Base-by-base conservation (phyloP, 768 basidiomycete species). In the Tulasnella sp. region DNA sequence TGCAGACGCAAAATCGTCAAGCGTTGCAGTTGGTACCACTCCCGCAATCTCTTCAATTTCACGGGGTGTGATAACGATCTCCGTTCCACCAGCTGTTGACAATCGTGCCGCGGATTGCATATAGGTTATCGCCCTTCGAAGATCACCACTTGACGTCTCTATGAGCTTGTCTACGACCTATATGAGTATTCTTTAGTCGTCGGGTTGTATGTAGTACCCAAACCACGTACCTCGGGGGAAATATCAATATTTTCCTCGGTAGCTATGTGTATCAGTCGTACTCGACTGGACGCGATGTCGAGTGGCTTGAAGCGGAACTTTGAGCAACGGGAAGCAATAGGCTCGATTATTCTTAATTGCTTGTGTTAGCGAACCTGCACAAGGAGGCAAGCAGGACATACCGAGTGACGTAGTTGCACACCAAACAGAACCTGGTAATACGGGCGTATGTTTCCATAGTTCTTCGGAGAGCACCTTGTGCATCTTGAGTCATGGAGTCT, bases 401-500 rank as follows among this genome's bases (percentile, higher is more conserved):
- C 94, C 96, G 79, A 3, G 96, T 99, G 43, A 99, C 96, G 69
- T 98, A 99, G 73, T 99, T 99, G 73, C 96, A 99, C 15, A 98
- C 90, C 19, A 99, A 74, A 69, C 96, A 99, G 72, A 99, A 99
- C 4, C 96, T 78, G 31, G 96, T 99, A 67, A 98, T 98, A 56
- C 86, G 79, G 15, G 89, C 89, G 65, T 98, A 92, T n/a, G 83
- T 93, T 70, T 99, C 96, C 96, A 99, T 99, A 67, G 98, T 98
- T n/a, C 96, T 80, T 39, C 96, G 77, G 37, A 99, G 74, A 0
- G 96, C 96, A 32, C 86, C 92, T 68, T 99, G 96, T 4, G 96
- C 96, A 67, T 99, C 96, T 71, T 98, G 94, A 4, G 96, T 99
- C 96, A 99, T 99, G 4, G 91, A 94, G 69, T 99, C 96, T 19